Evolutionary conservation across 805 yeast species (phyloP).

Genomic region (Starmerella cellae): DNA sequence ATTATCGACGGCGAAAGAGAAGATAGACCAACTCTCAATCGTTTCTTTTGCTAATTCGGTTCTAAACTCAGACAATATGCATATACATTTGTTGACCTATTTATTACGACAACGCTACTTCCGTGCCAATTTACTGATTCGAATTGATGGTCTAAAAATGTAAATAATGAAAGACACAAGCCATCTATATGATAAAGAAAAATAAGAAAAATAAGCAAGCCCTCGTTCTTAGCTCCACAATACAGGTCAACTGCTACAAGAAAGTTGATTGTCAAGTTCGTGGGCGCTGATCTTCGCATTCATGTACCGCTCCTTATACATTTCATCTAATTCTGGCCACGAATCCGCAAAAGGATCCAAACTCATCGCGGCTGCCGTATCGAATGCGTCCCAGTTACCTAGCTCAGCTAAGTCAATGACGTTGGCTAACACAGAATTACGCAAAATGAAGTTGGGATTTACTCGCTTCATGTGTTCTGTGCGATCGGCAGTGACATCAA

Average conservation of each 20-base stretch:
- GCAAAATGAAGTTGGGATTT: constrained; percentile 74
- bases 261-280: constrained; percentile 55
- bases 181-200: too few relatives aligned
- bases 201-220: too few relatives aligned
- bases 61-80: neutral
- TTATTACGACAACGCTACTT: too few relatives aligned
- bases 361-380: constrained; percentile 58
- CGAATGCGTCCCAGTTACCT: constrained; percentile 39
- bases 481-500: constrained; percentile 35
- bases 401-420: constrained; percentile 49
- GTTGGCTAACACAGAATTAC: constrained; percentile 77
- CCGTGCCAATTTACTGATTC: too few relatives aligned
- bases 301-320: constrained; percentile 43
- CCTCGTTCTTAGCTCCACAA: too few relatives aligned
- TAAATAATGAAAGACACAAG: too few relatives aligned
- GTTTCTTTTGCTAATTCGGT: neutral
- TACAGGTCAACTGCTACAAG: constrained; percentile 47
- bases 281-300: constrained; percentile 38
- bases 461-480: constrained; percentile 31
- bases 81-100: too few relatives aligned
- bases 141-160: too few relatives aligned
- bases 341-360: constrained; percentile 55
- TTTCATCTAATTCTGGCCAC: constrained; percentile 40
- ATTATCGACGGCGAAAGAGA: neutral
- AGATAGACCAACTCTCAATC: too few relatives aligned